Percentiles rank a stretch among this genome's conserved stretches.
phyloP scores from a whole-genome alignment of 192 early-diverging fungal species.

The Backusella luteola region DNA sequence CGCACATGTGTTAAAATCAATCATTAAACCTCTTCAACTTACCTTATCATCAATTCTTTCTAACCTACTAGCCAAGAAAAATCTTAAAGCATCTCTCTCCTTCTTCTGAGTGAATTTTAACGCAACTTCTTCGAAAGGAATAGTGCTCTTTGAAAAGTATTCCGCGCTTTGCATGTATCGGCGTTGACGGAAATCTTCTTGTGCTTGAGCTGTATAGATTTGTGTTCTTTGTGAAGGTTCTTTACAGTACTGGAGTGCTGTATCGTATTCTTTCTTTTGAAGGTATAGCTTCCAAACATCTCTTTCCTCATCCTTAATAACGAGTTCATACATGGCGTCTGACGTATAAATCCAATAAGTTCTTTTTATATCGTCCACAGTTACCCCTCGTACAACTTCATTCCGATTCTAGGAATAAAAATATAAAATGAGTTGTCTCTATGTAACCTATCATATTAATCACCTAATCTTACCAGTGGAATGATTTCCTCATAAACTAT shows the following conservation, averaged over 20 bases:
- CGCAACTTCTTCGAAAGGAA: slow-evolving; percentile 88
- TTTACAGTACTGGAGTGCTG: slow-evolving; percentile 76
- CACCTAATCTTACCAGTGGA: slow-evolving; percentile 51
- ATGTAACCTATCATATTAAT: neutral
- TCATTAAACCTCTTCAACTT: neutral
- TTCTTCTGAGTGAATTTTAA: slow-evolving; percentile 77
- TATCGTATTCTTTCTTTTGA: slow-evolving; percentile 74
- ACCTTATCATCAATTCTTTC: slow-evolving; percentile 62
- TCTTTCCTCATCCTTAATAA: slow-evolving; percentile 87
- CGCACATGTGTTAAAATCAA: neutral
- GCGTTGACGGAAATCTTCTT: slow-evolving; percentile 74
- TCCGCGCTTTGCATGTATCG: slow-evolving; percentile 78
- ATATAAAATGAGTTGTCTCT: neutral
- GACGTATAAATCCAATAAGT: slow-evolving; percentile 93
- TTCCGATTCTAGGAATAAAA: neutral
- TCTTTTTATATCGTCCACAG: slow-evolving; percentile 71
- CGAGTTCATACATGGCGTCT: slow-evolving; percentile 80
- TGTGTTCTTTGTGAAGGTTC: slow-evolving; percentile 67
- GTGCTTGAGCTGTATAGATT: slow-evolving; percentile 82
- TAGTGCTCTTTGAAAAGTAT: slow-evolving; percentile 78
- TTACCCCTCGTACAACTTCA: slow-evolving; percentile 61
- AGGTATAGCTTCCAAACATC: slow-evolving; percentile 94
- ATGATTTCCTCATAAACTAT: slow-evolving; percentile 82
- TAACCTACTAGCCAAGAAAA: slow-evolving; percentile 76
- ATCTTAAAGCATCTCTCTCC: slow-evolving; percentile 70